Percentiles rank a stretch among this genome's conserved stretches.
Evolutionary conservation across 2,329 filamentous ascomycete species (phyloP).

Genomic region (Fusarium praegraminearum): DNA sequence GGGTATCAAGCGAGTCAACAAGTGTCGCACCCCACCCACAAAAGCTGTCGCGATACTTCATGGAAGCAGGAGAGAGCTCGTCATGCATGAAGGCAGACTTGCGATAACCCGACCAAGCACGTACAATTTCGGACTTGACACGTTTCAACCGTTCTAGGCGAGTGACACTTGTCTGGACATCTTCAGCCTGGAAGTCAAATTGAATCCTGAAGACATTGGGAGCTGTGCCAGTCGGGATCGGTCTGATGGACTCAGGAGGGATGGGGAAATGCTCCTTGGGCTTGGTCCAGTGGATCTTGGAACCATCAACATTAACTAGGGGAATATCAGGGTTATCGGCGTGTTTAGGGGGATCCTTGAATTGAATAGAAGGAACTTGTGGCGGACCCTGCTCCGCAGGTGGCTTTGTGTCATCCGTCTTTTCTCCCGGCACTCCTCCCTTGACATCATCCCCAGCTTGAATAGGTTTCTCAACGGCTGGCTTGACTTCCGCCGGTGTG

Average conservation of each 20-base stretch:
- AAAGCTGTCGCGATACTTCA: conserved; percentile 80
- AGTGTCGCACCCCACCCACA: conserved; percentile 92
- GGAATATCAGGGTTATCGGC: conserved; percentile 34
- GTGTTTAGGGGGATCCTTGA: conserved; percentile 47
- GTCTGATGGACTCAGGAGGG: conserved; percentile 75
- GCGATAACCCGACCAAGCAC: conserved; percentile 86
- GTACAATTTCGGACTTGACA: conserved; percentile 80
- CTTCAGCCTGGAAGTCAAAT: conserved; percentile 75
- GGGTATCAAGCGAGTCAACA: conserved; percentile 83
- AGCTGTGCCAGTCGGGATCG: conserved; percentile 78
- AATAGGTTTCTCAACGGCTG: conserved; percentile 14
- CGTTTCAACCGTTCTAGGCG: conserved; percentile 72
- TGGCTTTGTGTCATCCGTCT: conserved; percentile 12
- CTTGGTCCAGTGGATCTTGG: conserved; percentile 76
- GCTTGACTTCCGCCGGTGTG: conserved; percentile 18
- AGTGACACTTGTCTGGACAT: conserved; percentile 67
- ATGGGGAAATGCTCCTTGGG: conserved; percentile 83
- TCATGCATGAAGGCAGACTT: conserved; percentile 86
- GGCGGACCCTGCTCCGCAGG: conserved; percentile 26
- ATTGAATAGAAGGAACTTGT: conserved; percentile 42
- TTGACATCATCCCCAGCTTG: conserved; percentile 14
- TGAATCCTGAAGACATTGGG: conserved; percentile 83
- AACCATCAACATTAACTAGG: conserved; percentile 30
- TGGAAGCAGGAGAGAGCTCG: conserved; percentile 81
- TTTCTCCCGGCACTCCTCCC: conserved; percentile 6